phyloP scores from a whole-genome alignment of 176 grass and related monocot genomes.

The Cymbopogon citratus region DNA sequence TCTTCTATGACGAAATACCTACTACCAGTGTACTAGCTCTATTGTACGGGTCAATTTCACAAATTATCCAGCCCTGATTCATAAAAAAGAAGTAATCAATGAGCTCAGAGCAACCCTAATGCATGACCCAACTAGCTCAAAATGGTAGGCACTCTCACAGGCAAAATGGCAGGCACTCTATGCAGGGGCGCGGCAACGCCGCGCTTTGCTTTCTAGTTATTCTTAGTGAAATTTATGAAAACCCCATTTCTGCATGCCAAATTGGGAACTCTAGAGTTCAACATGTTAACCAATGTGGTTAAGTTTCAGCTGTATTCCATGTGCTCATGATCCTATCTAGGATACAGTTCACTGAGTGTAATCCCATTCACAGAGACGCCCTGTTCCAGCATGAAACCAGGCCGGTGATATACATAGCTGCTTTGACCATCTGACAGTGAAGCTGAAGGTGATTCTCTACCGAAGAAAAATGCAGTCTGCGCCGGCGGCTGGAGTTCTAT shows the following conservation, averaged over 20 bases:
- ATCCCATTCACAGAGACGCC: slow-evolving; percentile 28
- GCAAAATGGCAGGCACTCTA: too few relatives aligned
- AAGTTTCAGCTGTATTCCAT: neutral
- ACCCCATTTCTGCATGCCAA: neutral
- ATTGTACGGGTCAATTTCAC: too few relatives aligned
- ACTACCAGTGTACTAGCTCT: too few relatives aligned
- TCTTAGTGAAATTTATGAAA: neutral
- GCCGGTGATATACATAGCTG: neutral
- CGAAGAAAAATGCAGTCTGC: slow-evolving; percentile 46
- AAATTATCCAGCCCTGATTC: too few relatives aligned
- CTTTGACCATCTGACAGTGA: slow-evolving; percentile 2
- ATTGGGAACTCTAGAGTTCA: neutral
- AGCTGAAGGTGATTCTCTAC: neutral
- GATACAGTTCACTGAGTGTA: slow-evolving; percentile 27
- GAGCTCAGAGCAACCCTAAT: too few relatives aligned
- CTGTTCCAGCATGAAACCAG: neutral
- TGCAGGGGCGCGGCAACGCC: too few relatives aligned
- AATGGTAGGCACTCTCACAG: too few relatives aligned
- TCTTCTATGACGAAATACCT: too few relatives aligned
- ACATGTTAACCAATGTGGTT: neutral
- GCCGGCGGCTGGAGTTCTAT: slow-evolving; percentile 35
- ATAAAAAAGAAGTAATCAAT: too few relatives aligned
- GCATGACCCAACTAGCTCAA: too few relatives aligned
- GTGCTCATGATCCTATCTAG: slow-evolving; percentile 31
- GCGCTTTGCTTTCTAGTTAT: too few relatives aligned